These are phyloP conservation scores for Arxiozyma bovina DNA, from an alignment of 1,139 yeast genomes.

Conservation along the genomic window DNA sequence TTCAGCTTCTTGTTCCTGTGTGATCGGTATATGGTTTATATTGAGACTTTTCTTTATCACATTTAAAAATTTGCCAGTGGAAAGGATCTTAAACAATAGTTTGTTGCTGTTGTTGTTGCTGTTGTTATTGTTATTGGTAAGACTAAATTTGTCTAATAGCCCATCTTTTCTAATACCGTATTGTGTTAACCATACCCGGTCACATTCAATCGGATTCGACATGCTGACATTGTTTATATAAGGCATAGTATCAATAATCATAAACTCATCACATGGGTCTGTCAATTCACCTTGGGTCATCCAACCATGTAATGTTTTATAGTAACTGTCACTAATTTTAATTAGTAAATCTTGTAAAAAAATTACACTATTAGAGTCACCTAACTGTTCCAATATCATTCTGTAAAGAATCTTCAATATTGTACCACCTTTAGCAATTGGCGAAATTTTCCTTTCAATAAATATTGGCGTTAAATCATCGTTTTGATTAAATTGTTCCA, in stretches of 20 bases:
- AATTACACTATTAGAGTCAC: slow-evolving; percentile 51
- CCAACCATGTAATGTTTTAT: slow-evolving; percentile 70
- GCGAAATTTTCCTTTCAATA: slow-evolving; percentile 45
- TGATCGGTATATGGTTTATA: slow-evolving; percentile 5
- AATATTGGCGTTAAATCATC: slow-evolving; percentile 18
- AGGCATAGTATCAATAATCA: slow-evolving; percentile 41
- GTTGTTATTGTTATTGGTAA: slow-evolving; percentile 24
- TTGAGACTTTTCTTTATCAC: slow-evolving; percentile 34
- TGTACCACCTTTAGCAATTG: slow-evolving; percentile 59
- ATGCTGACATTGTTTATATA: slow-evolving; percentile 22
- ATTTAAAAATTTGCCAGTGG: slow-evolving; percentile 80
- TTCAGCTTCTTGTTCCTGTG: not conserved
- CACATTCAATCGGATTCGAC: slow-evolving; percentile 44
- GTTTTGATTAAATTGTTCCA: slow-evolving; percentile 21
- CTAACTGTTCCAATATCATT: slow-evolving; percentile 49
- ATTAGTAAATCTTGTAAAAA: slow-evolving; percentile 49
- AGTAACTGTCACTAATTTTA: slow-evolving; percentile 55
- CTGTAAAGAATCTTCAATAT: slow-evolving; percentile 54
- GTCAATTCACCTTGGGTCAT: slow-evolving; percentile 60
- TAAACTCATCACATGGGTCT: slow-evolving; percentile 79
- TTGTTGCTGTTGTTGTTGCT: slow-evolving; percentile 25
- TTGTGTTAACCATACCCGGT: slow-evolving; percentile 81
- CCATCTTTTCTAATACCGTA: slow-evolving; percentile 72
- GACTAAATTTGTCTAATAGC: slow-evolving; percentile 54
- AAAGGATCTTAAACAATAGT: slow-evolving; percentile 43